Base-by-base conservation (phyloP, 306 rosid species). In the Amphicarpaea edgeworthii region DNA sequence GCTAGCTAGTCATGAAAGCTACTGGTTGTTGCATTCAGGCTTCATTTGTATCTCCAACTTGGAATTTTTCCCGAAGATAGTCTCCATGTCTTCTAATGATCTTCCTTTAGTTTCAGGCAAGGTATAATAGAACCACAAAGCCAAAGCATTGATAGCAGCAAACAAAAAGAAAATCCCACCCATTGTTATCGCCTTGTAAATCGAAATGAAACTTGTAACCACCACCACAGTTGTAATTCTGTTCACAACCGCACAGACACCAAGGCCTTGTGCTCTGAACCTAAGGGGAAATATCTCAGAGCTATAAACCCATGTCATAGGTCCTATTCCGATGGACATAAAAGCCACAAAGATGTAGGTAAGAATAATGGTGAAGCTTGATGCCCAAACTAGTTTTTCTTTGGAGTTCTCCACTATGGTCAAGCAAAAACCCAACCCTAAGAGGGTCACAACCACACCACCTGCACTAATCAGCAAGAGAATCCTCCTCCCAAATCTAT, bases 51-150 rank as follows among this genome's bases (percentile, higher is more conserved):
- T 15, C 42, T 61, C 42, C 1, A 55, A 28, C 53, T 51, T 75
- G 1, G 53, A 55, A 38, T 17, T 55, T 41, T 75, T 63, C 4
- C 28, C 54, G 62, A 81, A 81, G 17, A 81, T 30, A 54, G 3
- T 7, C 67, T 88, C 93, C 79, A 92, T 83, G 28, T 90, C 93
- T 53, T 92, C 97, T 81, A 92, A 81, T 1, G 92, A 28, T 16
- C 72, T 79, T 54, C 96, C 96, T 71, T 85, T 90, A 14, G 93
- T 92, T 83, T 92, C 97, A 16, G 90, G 97, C 82, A 84, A 85
- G 76, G 72, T 81, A 26, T 41, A 90, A 83, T 81, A 87, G 79
- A 86, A 92, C 4, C 38, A 1, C 62, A 83, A 78, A 42, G 91
- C 90, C 66, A 86, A 34, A n/a, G 37, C 42, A 16, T 82, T 76